Base-by-base conservation (phyloP, 2,329 filamentous ascomycete species). In the Claviceps sp. region DNA sequence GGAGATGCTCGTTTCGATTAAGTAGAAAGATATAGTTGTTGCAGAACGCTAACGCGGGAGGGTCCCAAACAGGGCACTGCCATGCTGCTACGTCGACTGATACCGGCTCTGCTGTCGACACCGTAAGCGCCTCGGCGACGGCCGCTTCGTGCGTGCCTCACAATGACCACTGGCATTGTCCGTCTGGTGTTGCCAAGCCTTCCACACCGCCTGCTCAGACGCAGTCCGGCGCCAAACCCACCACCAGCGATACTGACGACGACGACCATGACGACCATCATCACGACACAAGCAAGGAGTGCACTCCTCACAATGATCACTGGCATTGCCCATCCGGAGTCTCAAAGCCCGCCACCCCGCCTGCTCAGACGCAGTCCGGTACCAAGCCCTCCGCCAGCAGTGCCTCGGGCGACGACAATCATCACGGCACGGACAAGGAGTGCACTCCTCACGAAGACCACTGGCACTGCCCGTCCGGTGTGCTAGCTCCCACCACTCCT, bases 391-490 rank as follows among this genome's bases (percentile, higher is more conserved):
- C 49, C 16, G 17, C 42, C 50, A 47, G 39, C 45, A 43, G 17
- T 23, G n/a, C 22, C 43, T 22, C 4, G 26, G 9, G 14, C 16
- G 2, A 20, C n/a, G 7, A 39, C 20, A 43, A 50, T 34, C 42
- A 50, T 17, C 48, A 53, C 39, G 38, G 34, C 20, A 29, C 37
- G 6, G 50, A 34, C 23, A 53, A 52, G 29, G 51, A 55, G 40
- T 57, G 58, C 45, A 51, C 47, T 2, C 53, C 53, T 17, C 43
- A 54, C 39, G 14, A n/a, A 5, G 48, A 53, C 48, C 47, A 53
- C 53, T 54, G 49, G 51, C 53, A 58, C 50, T 59, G 58, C 47
- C 55, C 54, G 11, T 52, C 55, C 2, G 58, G 57, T n/a, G 54
- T 58, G 4, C 37, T 53, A 4, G 47, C 49, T 20, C 52, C 52